phyloP scores from a whole-genome alignment of 805 yeast species.

The Lachancea nothofagi region DNA sequence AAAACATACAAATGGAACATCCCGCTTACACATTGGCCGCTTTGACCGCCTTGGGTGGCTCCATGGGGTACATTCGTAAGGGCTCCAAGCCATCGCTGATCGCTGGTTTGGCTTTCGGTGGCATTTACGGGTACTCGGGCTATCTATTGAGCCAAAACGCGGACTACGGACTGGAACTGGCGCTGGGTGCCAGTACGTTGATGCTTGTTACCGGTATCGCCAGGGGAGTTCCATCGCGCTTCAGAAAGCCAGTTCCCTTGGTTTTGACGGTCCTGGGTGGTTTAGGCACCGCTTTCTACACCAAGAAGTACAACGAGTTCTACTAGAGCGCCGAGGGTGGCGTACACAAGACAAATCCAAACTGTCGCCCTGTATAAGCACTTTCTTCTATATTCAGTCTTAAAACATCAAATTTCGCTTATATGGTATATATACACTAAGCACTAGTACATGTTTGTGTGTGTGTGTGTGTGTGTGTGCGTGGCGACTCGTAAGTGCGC shows the following conservation, averaged over 20 bases:
- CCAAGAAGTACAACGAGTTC: conserved; percentile 67
- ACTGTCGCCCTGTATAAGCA: no score
- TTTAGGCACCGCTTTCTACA: conserved; percentile 52
- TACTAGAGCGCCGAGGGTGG: no score
- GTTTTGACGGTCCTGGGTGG: conserved; percentile 58
- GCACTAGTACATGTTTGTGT: no score
- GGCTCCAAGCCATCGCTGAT: conserved; percentile 73
- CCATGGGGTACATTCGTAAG: conserved; percentile 61
- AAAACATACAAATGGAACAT: conserved; percentile 49
- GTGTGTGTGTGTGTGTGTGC: no score
- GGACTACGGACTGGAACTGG: conserved; percentile 76
- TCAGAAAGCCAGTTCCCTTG: conserved; percentile 73
- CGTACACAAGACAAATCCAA: no score
- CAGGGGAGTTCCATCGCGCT: conserved; percentile 54
- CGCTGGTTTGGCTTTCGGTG: conserved; percentile 64
- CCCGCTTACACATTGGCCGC: conserved; percentile 70
- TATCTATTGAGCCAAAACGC: conserved; percentile 66
- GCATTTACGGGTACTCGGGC: conserved; percentile 63
- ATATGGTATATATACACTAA: no score
- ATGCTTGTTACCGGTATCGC: conserved; percentile 68
- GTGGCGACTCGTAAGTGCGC: no score
- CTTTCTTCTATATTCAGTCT: no score
- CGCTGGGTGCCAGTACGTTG: conserved; percentile 63
- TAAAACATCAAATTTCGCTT: no score
- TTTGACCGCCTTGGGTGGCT: conserved; percentile 63